These are phyloP conservation scores for Aspergillus asperescens DNA, from an alignment of 495 filamentous ascomycete genomes.

Conservation along the genomic window DNA sequence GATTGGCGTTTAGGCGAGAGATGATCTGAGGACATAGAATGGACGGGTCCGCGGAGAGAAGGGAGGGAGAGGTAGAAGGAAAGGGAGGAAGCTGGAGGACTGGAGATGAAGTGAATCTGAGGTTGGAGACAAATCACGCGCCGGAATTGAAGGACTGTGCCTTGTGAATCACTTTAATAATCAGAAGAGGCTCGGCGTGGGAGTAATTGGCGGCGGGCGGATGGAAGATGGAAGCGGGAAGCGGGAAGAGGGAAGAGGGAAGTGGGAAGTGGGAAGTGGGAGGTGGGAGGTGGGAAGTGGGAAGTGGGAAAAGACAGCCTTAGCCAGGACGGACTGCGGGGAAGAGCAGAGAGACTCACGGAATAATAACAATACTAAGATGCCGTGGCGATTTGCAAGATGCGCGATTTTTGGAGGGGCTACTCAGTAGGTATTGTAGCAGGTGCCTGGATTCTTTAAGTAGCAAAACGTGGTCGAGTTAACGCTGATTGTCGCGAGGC, in stretches of 20 bases:
- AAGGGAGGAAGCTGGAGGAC: neutral
- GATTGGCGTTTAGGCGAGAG: constrained; percentile 17
- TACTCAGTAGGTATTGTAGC: neutral
- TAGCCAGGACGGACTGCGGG: neutral
- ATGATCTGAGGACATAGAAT: constrained; percentile 20
- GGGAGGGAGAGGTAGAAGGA: neutral
- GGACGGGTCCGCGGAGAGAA: neutral
- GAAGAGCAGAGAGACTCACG: too few relatives aligned
- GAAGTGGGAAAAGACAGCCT: neutral
- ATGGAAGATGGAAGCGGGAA: constrained; percentile 4
- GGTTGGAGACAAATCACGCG: constrained; percentile 9
- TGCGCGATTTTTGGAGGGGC: neutral
- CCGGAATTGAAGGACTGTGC: neutral
- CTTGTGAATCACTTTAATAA: too few relatives aligned
- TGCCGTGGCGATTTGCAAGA: too few relatives aligned
- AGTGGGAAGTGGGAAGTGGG: neutral
- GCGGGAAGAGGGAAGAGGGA: neutral
- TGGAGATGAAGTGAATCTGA: constrained; percentile 1
- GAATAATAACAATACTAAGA: too few relatives aligned
- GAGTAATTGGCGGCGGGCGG: constrained; percentile 9
- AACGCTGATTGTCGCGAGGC: constrained; percentile 5
- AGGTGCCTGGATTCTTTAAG: constrained; percentile 6
- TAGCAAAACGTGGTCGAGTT: constrained; percentile 8
- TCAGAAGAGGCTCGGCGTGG: neutral
- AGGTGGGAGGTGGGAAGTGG: constrained; percentile 5